Evolutionary conservation across 2,329 filamentous ascomycete genomes (phyloP), one percentile per base, ranked within the genome.

Genomic region (Hymenoscyphus infarciens): DNA sequence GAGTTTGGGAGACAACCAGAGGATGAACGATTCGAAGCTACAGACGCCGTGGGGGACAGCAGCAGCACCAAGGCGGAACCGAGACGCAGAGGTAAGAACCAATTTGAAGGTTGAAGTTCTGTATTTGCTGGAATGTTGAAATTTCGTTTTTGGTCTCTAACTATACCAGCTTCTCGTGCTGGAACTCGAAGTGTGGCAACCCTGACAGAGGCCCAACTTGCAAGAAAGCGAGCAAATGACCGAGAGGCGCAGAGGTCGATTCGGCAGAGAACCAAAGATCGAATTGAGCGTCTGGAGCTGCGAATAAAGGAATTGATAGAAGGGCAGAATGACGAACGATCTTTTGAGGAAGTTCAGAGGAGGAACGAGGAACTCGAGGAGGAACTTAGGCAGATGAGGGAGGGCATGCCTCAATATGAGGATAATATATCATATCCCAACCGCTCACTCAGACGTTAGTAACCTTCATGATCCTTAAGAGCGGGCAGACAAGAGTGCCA

Each of bases 161-260:
- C 66, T 63, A 16, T 39, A 62, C 22, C 42, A 73, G 71, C 68
- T 57, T 72, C 71, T 38, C 69, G 72, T 49, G 72, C 70, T 82
- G 83, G 83, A 56, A 84, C 89, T 63, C 86, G 92, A 68, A 92
- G 90, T 67, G 92, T 96, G 61, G 91, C 92, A 67, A 94, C 90
- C 72, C 82, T 97, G 73, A 96, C 91, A 22, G 89, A 91, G 15
- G 89, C 91, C 66, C 92, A 97, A 77, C 84, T 97, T 63, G 90
- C 89, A 38, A 88, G 92, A 74, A 97, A 97, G 80, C 84, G 92
- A 67, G 91, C 91, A 73, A 96, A 96, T 78, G 59, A 61, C 52
- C 59, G 59, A 45, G 52, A 56, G 13, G 59, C 52, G 15, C 59
- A 61, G 38, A 25, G 52, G 19, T 56, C 90, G 52, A 96, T 96